Evolutionary conservation across 352 stramenopile genomes (phyloP), one percentile per base, ranked within the genome.

Genomic region (Globisporangium uncinulatum): DNA sequence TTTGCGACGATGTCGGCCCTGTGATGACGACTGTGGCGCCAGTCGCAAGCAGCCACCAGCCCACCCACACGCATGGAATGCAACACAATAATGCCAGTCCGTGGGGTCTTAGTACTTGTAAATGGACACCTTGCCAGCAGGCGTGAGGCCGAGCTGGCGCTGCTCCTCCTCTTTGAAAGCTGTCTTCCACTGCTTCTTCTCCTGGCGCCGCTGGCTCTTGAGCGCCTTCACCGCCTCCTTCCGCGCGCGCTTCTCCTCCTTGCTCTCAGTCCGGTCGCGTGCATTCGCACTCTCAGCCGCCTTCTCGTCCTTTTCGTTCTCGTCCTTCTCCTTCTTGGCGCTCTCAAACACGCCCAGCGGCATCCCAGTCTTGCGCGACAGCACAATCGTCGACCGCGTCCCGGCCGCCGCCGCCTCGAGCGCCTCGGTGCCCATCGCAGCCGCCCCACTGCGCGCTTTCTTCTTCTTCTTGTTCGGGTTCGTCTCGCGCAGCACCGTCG

Each of bases 341-440:
- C 63, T 59, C 61, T 92, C 75, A 49, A 98, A 86, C 44, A 98
- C 86, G 51, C 89, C 92, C 36, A 99, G 61, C 13, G 96, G 96
- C 67, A 99, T 87, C 24, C 96, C 96, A 14, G 95, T 98, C 78
- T 98, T 99, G 24, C 82, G 83, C 9, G 91, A 98, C 52, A 99
- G 59, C 49, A 87, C 72, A 61, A 98, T 95, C 72, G 92, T 77
- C 62, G 73, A 79, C 61, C 57, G 47, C 43, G 13, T 19, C 8
- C 37, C 20, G 36, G 17, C 47, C 47, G 7, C 37, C 47, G 13
- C 37, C 47, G 14, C 61, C 65, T n/a, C 62, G 17, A 63, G 48
- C 39, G 59, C 48, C 6, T 67, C 66, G 9, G 57, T 56, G 53
- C 60, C 57, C 34, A 66, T 42, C 34, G 54, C 44, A 14, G 51